These are phyloP conservation scores for Ascocoryne sarcoides DNA, from an alignment of 2,329 filamentous ascomycete species.

Conservation along the genomic window DNA sequence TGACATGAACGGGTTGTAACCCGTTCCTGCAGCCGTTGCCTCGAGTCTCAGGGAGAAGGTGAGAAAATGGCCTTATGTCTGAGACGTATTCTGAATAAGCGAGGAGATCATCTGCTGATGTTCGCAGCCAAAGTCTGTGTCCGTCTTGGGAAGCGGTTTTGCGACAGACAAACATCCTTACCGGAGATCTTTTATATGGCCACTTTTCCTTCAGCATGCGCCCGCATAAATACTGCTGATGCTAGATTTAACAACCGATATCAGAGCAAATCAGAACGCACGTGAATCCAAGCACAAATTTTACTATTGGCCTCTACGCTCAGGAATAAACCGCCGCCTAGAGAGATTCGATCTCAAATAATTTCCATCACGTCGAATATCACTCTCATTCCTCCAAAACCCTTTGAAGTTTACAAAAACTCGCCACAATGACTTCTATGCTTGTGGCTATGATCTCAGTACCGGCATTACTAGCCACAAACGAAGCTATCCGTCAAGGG, in stretches of 20 bases:
- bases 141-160: slow-evolving; percentile 4
- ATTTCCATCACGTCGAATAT: too few relatives aligned
- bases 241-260: neutral
- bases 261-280: too few relatives aligned
- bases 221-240: slow-evolving; percentile 6
- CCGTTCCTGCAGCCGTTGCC: too few relatives aligned
- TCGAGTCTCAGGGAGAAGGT: neutral
- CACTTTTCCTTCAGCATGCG: too few relatives aligned
- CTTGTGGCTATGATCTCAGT: slow-evolving; percentile 18
- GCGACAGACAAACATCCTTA: slow-evolving; percentile 5
- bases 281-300: too few relatives aligned
- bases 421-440: slow-evolving; percentile 13
- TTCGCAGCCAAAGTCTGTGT: slow-evolving; percentile 8
- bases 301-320: too few relatives aligned
- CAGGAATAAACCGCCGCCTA: too few relatives aligned
- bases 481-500: slow-evolving; percentile 41
- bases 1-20: too few relatives aligned
- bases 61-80: slow-evolving; percentile 11
- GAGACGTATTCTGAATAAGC: slow-evolving; percentile 7
- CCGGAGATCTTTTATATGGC: slow-evolving; percentile 11
- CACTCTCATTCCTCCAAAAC: too few relatives aligned
- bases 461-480: slow-evolving; percentile 38
- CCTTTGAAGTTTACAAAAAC: too few relatives aligned
- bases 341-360: too few relatives aligned
- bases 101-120: slow-evolving; percentile 17